These are phyloP conservation scores for Cyclostephanos invisitatus DNA, from an alignment of 108 stramenopile genomes.

Conservation along the genomic window DNA sequence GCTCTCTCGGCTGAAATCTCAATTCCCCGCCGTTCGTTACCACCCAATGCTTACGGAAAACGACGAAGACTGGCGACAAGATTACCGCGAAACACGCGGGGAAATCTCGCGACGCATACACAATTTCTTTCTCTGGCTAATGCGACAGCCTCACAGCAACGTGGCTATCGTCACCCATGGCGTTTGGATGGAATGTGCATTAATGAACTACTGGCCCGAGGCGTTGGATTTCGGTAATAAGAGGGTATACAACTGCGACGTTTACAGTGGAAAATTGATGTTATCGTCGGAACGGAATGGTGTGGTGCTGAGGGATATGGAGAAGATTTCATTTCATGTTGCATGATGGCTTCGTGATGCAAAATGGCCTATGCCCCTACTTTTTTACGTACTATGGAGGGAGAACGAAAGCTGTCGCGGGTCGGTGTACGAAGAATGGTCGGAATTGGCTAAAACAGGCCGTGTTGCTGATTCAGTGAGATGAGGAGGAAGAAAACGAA, in stretches of 20 bases:
- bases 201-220: constrained; percentile 50
- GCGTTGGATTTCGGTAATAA: constrained; percentile 51
- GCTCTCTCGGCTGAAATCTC: constrained; percentile 37
- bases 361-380: no score
- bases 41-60: constrained; percentile 60
- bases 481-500: no score
- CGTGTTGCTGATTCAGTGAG: no score
- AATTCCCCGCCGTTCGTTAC: constrained; percentile 56
- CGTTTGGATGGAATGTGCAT: constrained; percentile 77
- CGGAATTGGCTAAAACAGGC: no score
- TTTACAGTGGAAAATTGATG: constrained; percentile 47
- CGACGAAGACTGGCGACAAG: constrained; percentile 60
- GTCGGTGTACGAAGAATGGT: no score
- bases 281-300: not conserved
- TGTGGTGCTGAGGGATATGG: constrained; percentile 12
- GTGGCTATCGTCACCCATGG: constrained; percentile 81
- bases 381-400: no score
- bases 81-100: constrained; percentile 56
- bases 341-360: not conserved
- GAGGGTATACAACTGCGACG: constrained; percentile 78
- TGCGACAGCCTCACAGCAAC: constrained; percentile 50
- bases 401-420: no score
- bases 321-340: constrained; percentile 13
- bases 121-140: constrained; percentile 53
- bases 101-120: constrained; percentile 51